Evolutionary conservation across 2,329 filamentous ascomycete species (phyloP), one percentile per base, ranked within the genome.

Genomic region (Xylaria sp.): DNA sequence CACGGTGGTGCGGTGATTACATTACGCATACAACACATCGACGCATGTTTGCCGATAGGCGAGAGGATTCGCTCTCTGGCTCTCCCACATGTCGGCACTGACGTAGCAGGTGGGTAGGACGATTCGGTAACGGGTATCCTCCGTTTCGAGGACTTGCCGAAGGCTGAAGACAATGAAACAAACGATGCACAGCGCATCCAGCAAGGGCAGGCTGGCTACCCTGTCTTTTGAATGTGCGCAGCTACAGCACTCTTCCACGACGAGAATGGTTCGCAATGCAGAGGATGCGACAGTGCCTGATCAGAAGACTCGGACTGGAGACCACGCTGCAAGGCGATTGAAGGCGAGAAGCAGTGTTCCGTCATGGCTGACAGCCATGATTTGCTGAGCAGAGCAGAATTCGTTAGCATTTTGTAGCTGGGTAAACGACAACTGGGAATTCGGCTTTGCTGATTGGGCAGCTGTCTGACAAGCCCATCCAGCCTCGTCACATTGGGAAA

Each of bases 41-140:
- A 33, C 51, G 53, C 52, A 50, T 46, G 31, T 55, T 54, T 47
- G 19, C 60, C 56, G 63, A 60, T 52, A 60, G 50, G 56, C 57
- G 57, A 64, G 61, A 38, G 21, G n/a, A 49, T 55, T 19, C 28
- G 19, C 38, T 55, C 37, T 31, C 31, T 42, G n/a, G 49, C 33
- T 25, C 31, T 17, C 21, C 8, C 19, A 4, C 40, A 40, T 42
- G 42, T 61, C 33, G 56, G 53, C 21, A 58, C 57, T 54, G 43
- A 57, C 52, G 28, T 58, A 55, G 47, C 49, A 31, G 47, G 43
- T 54, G 53, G 58, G 45, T 45, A 47, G 56, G 40, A 33, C 35
- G 25, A 47, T 31, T 65, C 51, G 63, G 63, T 53, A 65, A 28
- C 33, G 59, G 51, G 53, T 49, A 35, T 33, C 49, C 45, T 38